These are phyloP conservation scores for Rehmannia glutinosa DNA, from an alignment of 257 asterid species.

Conservation along the genomic window DNA sequence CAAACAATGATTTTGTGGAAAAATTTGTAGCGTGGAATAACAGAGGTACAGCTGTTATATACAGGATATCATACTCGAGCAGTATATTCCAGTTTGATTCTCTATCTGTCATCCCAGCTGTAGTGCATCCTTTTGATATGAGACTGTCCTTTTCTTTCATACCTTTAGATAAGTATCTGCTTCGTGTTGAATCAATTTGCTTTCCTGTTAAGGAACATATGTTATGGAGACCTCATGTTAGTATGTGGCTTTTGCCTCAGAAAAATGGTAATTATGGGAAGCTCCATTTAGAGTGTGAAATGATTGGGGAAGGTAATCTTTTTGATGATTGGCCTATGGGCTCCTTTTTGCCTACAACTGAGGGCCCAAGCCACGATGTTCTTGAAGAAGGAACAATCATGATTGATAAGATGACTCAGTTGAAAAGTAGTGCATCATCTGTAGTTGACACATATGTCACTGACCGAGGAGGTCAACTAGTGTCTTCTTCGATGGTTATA, in stretches of 20 bases:
- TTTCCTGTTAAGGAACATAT: slow-evolving; percentile 41
- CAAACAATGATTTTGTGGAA: slow-evolving; percentile 34
- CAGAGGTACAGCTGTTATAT: slow-evolving; percentile 58
- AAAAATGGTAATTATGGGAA: slow-evolving; percentile 32
- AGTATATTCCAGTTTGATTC: slow-evolving; percentile 44
- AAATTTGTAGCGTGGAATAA: slow-evolving; percentile 75
- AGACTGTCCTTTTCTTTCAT: slow-evolving; percentile 48
- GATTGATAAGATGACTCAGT: slow-evolving; percentile 21
- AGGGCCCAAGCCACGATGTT: slow-evolving; percentile 25
- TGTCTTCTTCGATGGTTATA: slow-evolving; percentile 92
- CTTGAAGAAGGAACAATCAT: slow-evolving; percentile 13
- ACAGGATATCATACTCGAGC: slow-evolving; percentile 54
- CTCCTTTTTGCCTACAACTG: slow-evolving; percentile 27
- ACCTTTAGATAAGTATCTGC: slow-evolving; percentile 44
- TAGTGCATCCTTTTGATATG: slow-evolving; percentile 32
- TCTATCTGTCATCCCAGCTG: slow-evolving; percentile 52
- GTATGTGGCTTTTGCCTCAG: slow-evolving; percentile 59
- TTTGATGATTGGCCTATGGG: slow-evolving; percentile 45
- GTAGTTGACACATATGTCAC: slow-evolving; percentile 22
- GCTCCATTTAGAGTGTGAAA: slow-evolving; percentile 37
- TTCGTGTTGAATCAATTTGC: slow-evolving; percentile 68
- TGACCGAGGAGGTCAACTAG: slow-evolving; percentile 39
- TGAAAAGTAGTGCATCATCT: slow-evolving; percentile 13
- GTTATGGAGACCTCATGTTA: slow-evolving; percentile 71
- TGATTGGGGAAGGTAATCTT: slow-evolving; percentile 47